Conservation (phyloP, 306 rosid species). For the Mucuna pruriens region DNA sequence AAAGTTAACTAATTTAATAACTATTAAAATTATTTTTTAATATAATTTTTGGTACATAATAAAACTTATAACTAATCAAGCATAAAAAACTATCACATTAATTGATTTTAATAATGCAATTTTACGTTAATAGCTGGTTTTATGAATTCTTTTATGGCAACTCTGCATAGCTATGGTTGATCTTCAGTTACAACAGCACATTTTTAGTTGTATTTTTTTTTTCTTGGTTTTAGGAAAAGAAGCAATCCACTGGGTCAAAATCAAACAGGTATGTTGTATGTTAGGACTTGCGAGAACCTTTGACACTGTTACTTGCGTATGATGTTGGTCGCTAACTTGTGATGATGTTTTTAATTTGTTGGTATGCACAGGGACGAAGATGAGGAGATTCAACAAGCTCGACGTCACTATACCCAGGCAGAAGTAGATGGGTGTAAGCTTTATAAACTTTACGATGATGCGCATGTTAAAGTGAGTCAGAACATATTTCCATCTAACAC, state of each 20-base stretch:
- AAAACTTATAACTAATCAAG: too few species aligned
- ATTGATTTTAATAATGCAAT: too few species aligned
- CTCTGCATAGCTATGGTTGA: not conserved
- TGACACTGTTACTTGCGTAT: not conserved
- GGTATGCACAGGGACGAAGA: conserved; percentile 33
- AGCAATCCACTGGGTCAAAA: not conserved
- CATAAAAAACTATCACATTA: too few species aligned
- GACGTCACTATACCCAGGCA: conserved; percentile 54
- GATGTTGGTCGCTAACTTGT: not conserved
- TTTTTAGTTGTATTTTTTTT: not conserved
- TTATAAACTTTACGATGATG: conserved; percentile 68
- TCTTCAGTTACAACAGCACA: not conserved
- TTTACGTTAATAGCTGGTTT: too few species aligned
- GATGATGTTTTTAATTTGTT: not conserved
- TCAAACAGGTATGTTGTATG: conserved; percentile 22
- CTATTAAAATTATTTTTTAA: too few species aligned
- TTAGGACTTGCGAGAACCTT: not conserved
- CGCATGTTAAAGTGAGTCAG: conserved; percentile 66
- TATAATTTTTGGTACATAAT: too few species aligned
- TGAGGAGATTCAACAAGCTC: conserved; percentile 48
- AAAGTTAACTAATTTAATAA: too few species aligned
- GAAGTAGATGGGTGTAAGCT: conserved; percentile 51
- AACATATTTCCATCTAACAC: not conserved
- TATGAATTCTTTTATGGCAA: not conserved
- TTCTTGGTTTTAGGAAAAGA: not conserved